Conservation (phyloP, 345 rosid species). For the Nasturtium officinale region DNA sequence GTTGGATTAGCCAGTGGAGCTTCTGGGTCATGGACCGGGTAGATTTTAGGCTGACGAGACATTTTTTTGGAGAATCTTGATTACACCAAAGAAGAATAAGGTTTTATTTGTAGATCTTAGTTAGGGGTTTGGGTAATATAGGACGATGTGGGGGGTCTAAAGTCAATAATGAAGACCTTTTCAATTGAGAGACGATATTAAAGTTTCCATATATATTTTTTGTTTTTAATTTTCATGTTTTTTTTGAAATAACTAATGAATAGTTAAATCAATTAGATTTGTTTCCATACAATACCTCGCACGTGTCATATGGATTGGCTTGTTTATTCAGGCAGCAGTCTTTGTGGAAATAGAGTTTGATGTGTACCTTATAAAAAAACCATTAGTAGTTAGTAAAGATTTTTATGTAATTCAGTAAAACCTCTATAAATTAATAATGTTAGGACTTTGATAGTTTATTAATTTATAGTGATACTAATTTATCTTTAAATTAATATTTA, state of each 20-base stretch:
- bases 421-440: too few relatives aligned
- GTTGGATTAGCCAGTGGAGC: constrained; percentile 45
- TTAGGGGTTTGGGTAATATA: constrained; percentile 24
- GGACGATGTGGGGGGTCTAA: constrained; percentile 5
- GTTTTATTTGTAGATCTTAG: constrained; percentile 5
- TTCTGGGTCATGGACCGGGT: constrained; percentile 66
- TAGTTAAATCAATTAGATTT: background rate
- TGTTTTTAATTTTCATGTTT: background rate
- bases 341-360: constrained; percentile 26
- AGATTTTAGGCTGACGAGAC: constrained; percentile 68
- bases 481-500: too few relatives aligned
- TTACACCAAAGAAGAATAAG: constrained; percentile 7
- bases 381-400: background rate
- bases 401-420: background rate
- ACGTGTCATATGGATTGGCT: constrained; percentile 16
- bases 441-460: too few relatives aligned
- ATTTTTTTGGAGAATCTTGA: constrained; percentile 30
- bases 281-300: background rate
- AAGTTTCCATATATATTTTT: background rate
- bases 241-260: background rate
- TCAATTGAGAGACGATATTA: constrained; percentile 11
- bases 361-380: constrained; percentile 1
- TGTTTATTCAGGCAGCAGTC: constrained; percentile 19
- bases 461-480: too few relatives aligned
- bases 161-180: constrained; percentile 31